A percentile compares a stretch with the other conserved stretches of the same genome.
phyloP scores from a whole-genome alignment of 148 eudicot genomes.

The Dianthus caryophyllus region DNA sequence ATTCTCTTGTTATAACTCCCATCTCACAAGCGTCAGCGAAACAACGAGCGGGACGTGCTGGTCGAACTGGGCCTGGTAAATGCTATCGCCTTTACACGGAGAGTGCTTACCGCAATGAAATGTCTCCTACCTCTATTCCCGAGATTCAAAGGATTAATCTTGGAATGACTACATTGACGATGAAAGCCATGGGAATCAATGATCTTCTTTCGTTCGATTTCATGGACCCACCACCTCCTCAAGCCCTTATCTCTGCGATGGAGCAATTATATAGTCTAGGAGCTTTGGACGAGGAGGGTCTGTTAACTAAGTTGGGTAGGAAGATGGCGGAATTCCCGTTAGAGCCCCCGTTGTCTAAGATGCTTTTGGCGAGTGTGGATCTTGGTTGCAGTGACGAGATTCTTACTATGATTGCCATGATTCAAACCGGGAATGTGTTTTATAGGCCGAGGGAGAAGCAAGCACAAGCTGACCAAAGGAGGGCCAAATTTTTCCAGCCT shows the following conservation, averaged over 20 bases:
- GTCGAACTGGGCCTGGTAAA: constrained; percentile 94
- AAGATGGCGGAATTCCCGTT: constrained; percentile 96
- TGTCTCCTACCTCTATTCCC: constrained; percentile 84
- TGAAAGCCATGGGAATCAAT: constrained; percentile 97
- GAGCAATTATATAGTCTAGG: constrained; percentile 88
- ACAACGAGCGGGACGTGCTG: constrained; percentile 93
- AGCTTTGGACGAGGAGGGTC: constrained; percentile 94
- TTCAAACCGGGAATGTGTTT: constrained; percentile 85
- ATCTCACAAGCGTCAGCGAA: constrained; percentile 91
- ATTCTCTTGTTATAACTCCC: constrained; percentile 70
- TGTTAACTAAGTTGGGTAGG: constrained; percentile 81
- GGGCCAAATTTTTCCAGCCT: constrained; percentile 95
- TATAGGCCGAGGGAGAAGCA: constrained; percentile 95
- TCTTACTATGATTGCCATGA: constrained; percentile 92
- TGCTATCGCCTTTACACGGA: constrained; percentile 93
- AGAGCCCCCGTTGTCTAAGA: constrained; percentile 89
- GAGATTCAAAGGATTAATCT: constrained; percentile 93
- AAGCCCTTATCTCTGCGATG: constrained; percentile 94
- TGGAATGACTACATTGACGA: constrained; percentile 54
- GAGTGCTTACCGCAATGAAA: constrained; percentile 88
- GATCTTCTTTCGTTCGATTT: constrained; percentile 84
- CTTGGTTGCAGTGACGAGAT: constrained; percentile 97
- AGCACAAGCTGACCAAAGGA: constrained; percentile 91
- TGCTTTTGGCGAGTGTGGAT: constrained; percentile 92
- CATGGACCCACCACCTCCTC: constrained; percentile 97